Conservation (phyloP, 2,329 filamentous ascomycete genomes). For the Lanzia echinophila region DNA sequence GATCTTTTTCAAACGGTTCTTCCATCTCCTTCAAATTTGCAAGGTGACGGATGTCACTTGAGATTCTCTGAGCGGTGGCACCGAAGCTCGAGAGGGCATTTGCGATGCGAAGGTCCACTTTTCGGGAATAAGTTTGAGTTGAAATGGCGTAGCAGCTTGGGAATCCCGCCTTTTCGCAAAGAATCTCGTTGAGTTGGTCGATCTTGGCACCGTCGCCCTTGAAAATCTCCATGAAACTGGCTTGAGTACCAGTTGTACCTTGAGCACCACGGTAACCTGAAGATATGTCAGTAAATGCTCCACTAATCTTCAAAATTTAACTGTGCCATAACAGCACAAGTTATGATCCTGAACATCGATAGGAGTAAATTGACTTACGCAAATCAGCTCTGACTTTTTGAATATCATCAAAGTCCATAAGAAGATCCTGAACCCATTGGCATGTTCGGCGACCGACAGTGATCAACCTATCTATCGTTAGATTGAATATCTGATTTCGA, state of each 20-base stretch:
- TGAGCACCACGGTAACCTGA: slow-evolving; percentile 58
- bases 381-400: slow-evolving; percentile 57
- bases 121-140: slow-evolving; percentile 68
- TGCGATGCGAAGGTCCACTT: slow-evolving; percentile 74
- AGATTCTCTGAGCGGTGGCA: slow-evolving; percentile 70
- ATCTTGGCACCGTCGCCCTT: slow-evolving; percentile 44
- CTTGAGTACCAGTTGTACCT: slow-evolving; percentile 44
- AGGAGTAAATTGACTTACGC: background rate
- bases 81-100: slow-evolving; percentile 77
- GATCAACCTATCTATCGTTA: slow-evolving; percentile 21
- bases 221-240: slow-evolving; percentile 39
- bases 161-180: slow-evolving; percentile 52
- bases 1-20: slow-evolving; percentile 61
- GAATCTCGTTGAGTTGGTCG: slow-evolving; percentile 47
- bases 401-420: slow-evolving; percentile 69
- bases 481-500: background rate
- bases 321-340: background rate
- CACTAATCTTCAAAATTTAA: background rate
- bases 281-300: background rate
- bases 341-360: background rate
- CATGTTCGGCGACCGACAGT: slow-evolving; percentile 41
- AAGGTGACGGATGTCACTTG: slow-evolving; percentile 66
- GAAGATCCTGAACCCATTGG: slow-evolving; percentile 66
- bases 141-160: slow-evolving; percentile 41
- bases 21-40: slow-evolving; percentile 77